Evolutionary conservation across 768 basidiomycete genomes (phyloP).

Genomic region (Calocera cornea): DNA sequence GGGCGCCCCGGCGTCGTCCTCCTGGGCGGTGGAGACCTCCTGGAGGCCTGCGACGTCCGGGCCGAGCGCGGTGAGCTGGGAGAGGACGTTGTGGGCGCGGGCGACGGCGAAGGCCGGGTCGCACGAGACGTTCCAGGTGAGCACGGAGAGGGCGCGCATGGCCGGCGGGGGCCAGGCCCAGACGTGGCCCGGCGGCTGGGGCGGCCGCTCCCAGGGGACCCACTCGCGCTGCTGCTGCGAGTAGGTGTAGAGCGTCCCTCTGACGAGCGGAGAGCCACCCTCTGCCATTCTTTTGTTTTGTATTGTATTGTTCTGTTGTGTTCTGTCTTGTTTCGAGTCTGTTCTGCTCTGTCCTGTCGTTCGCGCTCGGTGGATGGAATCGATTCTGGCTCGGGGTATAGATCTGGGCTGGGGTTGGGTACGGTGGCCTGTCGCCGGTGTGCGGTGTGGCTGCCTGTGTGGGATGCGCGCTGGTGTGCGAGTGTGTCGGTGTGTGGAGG

Average conservation of each 20-base stretch:
- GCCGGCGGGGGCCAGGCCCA: not conserved
- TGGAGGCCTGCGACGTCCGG: not conserved
- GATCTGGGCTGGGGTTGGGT: too few relatives aligned
- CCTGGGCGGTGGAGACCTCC: not conserved
- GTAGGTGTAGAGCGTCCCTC: not conserved
- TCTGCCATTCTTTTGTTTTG: not conserved
- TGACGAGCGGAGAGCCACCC: not conserved
- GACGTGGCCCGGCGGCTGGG: not conserved
- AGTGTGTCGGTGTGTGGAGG: too few relatives aligned
- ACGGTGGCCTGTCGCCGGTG: too few relatives aligned
- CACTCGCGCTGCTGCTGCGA: not conserved
- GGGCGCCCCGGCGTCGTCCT: not conserved
- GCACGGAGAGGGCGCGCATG: not conserved
- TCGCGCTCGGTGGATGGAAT: too few relatives aligned
- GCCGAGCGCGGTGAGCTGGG: not conserved
- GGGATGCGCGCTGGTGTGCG: too few relatives aligned
- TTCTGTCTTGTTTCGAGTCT: too few relatives aligned
- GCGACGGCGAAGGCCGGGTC: not conserved
- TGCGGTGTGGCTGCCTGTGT: too few relatives aligned
- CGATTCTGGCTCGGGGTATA: too few relatives aligned
- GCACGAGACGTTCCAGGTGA: conserved; percentile 4
- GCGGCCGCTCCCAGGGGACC: not conserved
- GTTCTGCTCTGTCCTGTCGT: not conserved
- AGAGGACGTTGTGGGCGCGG: not conserved
- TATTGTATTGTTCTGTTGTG: too few relatives aligned